Percentiles rank a stretch among this genome's conserved stretches.
These are phyloP conservation scores for Pneumocystis wakefieldiae DNA, from an alignment of 1,139 yeast species.

Conservation along the genomic window DNA sequence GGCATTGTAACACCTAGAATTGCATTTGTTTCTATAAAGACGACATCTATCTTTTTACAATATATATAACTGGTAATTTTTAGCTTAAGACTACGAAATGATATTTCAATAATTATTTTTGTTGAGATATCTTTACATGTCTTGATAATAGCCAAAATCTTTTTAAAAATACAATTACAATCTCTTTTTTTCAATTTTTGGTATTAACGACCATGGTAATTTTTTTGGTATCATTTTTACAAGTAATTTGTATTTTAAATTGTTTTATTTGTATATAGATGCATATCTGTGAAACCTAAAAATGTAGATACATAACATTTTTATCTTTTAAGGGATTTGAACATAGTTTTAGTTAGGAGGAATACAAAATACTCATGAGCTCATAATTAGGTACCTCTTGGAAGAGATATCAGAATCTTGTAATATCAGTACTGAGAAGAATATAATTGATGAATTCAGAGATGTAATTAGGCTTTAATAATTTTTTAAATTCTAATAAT, in stretches of 20 bases:
- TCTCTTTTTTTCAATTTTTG: neutral
- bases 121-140: neutral
- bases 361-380: neutral
- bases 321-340: neutral
- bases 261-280: neutral
- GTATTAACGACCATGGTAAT: neutral
- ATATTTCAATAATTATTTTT: neutral
- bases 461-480: neutral
- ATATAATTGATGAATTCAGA: neutral
- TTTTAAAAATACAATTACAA: neutral
- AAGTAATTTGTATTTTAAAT: neutral
- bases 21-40: neutral
- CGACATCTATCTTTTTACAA: neutral
- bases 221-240: neutral
- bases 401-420: neutral
- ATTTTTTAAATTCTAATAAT: neutral
- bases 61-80: neutral
- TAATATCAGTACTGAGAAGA: neutral
- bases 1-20: neutral
- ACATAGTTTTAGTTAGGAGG: neutral
- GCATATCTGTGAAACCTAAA: neutral
- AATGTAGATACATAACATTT: neutral
- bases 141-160: neutral
- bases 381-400: neutral
- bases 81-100: neutral